phyloP scores from a whole-genome alignment of 805 yeast species.

The Komagataella ulmi region DNA sequence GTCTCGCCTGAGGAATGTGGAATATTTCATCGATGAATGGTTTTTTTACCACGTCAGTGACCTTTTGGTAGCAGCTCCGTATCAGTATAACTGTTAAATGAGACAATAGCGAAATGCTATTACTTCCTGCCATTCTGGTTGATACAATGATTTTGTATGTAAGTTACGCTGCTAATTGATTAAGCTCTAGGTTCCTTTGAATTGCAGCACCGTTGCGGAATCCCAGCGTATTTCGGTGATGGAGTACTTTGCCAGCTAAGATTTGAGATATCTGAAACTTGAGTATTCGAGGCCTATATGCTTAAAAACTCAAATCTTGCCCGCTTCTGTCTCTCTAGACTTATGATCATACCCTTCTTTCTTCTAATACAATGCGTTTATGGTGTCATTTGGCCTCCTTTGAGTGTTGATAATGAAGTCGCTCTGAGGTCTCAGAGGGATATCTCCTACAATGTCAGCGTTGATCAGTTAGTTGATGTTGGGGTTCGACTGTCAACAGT shows the following conservation, averaged over 20 bases:
- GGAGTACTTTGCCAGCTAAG: neutral
- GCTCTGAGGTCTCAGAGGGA: slow-evolving; percentile 36
- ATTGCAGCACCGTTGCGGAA: neutral
- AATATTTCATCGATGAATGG: slow-evolving; percentile 55
- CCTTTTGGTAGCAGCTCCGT: neutral
- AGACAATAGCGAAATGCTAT: neutral
- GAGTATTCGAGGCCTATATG: neutral
- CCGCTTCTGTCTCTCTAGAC: neutral
- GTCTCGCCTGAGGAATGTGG: slow-evolving; percentile 70
- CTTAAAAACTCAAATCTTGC: neutral
- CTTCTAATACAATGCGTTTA: neutral
- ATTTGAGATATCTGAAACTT: neutral
- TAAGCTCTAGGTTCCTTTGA: neutral
- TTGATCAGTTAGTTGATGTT: slow-evolving; percentile 23
- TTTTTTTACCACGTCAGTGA: neutral
- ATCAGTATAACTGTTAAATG: neutral
- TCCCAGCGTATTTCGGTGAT: neutral
- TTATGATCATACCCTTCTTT: neutral
- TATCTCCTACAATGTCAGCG: slow-evolving; percentile 21
- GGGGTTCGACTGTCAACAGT: slow-evolving; percentile 25
- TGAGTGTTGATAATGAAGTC: slow-evolving; percentile 16
- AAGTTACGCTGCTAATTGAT: neutral
- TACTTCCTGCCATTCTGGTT: neutral
- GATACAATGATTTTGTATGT: neutral
- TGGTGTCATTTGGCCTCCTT: slow-evolving; percentile 14